These are phyloP conservation scores for Moesziomyces sp. DNA, from an alignment of 1,284 basidiomycete genomes.

Conservation along the genomic window DNA sequence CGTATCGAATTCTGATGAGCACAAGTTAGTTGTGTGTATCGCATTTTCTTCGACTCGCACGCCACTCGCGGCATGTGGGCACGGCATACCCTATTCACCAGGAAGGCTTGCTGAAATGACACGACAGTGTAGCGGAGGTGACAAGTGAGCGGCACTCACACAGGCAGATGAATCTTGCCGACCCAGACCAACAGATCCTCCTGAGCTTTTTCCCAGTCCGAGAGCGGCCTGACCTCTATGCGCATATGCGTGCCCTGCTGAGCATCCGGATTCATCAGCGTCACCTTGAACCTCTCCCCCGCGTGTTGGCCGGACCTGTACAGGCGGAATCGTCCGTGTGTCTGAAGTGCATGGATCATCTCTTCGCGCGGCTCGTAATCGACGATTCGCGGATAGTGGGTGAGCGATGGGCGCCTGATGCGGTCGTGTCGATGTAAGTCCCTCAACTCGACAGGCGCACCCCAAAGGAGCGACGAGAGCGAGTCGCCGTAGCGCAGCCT, in stretches of 20 bases:
- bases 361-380: background rate
- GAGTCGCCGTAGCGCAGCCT: background rate
- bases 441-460: background rate
- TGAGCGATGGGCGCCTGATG: background rate
- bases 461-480: slow-evolving; percentile 2
- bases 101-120: too few relatives aligned
- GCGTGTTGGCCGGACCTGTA: background rate
- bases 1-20: too few relatives aligned
- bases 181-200: background rate
- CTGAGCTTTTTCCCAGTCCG: background rate
- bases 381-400: slow-evolving; percentile 2
- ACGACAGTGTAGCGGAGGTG: too few relatives aligned
- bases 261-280: background rate
- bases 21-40: too few relatives aligned
- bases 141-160: background rate
- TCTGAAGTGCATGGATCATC: slow-evolving; percentile 14
- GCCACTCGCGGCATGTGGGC: too few relatives aligned
- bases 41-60: too few relatives aligned
- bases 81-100: too few relatives aligned
- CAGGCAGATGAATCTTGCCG: background rate
- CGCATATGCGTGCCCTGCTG: background rate
- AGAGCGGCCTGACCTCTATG: background rate
- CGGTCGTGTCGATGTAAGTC: background rate
- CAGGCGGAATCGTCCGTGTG: slow-evolving; percentile 5
- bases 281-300: slow-evolving; percentile 9